Evolutionary conservation across 2,329 filamentous ascomycete genomes (phyloP).

Genomic region (Didymella sp.): DNA sequence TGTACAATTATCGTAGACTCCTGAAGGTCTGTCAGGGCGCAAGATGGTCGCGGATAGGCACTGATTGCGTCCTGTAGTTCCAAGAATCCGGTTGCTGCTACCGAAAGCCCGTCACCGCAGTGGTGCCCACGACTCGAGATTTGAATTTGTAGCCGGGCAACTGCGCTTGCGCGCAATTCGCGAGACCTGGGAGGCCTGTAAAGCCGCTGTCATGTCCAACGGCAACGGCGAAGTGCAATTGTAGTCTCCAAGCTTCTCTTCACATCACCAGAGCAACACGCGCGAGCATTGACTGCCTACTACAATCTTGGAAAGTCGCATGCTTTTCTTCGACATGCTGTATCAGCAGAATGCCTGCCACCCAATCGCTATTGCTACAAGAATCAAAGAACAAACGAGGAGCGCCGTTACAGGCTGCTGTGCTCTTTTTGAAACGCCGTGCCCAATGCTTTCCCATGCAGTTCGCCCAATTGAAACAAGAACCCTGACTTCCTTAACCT

Average conservation of each 20-base stretch:
- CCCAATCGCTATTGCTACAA: conserved; percentile 10
- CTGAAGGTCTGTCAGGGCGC: not conserved
- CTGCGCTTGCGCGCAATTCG: not conserved
- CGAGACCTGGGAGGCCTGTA: not conserved
- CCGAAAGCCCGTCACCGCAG: too few relatives aligned
- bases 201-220: not conserved
- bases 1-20: not conserved
- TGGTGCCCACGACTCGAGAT: not conserved
- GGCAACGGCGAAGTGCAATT: not conserved
- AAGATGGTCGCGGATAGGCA: not conserved
- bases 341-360: not conserved
- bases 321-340: not conserved
- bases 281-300: not conserved
- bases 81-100: too few relatives aligned
- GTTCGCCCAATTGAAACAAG: conserved; percentile 28
- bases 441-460: conserved; percentile 32
- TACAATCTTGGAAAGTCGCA: not conserved
- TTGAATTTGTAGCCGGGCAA: not conserved
- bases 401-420: conserved; percentile 16
- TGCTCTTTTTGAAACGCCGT: conserved; percentile 35
- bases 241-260: not conserved
- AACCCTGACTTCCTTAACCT: conserved; percentile 16
- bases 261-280: not conserved
- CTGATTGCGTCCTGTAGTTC: not conserved
- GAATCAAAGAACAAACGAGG: conserved; percentile 14